phyloP scores from a whole-genome alignment of 1,284 basidiomycete genomes.

The Chalciporus piperatoides region DNA sequence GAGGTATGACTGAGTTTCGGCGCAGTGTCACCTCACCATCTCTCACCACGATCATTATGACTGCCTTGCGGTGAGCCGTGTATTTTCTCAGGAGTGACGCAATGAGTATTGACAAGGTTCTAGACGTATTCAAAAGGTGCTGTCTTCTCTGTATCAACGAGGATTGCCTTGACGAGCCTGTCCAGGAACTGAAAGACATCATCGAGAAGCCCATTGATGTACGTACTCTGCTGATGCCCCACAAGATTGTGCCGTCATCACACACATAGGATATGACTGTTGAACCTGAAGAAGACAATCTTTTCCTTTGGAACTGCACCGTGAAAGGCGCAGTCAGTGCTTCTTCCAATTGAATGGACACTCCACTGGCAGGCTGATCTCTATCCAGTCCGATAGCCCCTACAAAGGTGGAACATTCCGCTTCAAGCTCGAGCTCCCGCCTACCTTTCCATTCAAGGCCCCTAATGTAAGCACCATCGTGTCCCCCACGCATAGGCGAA shows the following conservation, averaged over 20 bases:
- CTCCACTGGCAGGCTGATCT: conserved; percentile 2
- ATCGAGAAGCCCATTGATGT: conserved; percentile 60
- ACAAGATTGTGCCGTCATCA: conserved; percentile 10
- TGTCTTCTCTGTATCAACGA: conserved; percentile 4
- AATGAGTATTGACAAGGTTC: conserved; percentile 11
- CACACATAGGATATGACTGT: conserved; percentile 54
- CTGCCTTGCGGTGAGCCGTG: conserved; percentile 50
- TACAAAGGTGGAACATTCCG: conserved; percentile 84
- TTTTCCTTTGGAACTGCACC: conserved; percentile 74
- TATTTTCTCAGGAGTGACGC: conserved; percentile 4
- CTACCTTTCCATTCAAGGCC: conserved; percentile 88
- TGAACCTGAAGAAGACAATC: conserved; percentile 65
- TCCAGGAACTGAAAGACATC: conserved; percentile 62
- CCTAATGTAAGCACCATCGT: conserved; percentile 55
- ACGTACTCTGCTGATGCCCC: conserved; percentile 20
- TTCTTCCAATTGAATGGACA: conserved; percentile 4
- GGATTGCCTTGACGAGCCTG: conserved; percentile 18
- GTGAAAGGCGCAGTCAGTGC: conserved; percentile 72
- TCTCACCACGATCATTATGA: conserved; percentile 37
- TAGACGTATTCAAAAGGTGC: conserved; percentile 70
- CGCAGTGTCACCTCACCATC: neutral
- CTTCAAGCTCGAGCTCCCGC: conserved; percentile 67
- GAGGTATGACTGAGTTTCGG: neutral
- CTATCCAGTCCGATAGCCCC: conserved; percentile 64
- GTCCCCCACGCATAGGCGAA: conserved; percentile 2